Base-by-base conservation (phyloP, 2,329 filamentous ascomycete genomes). In the Colletotrichum karsti region DNA sequence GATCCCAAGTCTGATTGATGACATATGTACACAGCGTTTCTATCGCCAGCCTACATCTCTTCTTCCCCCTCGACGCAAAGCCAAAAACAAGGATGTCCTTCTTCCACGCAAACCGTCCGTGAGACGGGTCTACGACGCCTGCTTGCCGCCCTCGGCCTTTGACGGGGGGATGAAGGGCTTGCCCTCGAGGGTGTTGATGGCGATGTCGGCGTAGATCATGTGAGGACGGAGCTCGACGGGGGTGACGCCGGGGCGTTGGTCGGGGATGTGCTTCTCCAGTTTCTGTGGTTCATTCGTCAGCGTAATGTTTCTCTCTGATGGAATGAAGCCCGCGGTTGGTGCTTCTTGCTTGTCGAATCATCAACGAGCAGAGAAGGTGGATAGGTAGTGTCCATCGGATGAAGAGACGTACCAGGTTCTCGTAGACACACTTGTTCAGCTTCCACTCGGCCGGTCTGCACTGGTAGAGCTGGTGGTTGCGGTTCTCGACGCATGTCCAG, bases 391-490 rank as follows among this genome's bases (percentile, higher is more conserved):
- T 35, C 33, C 2, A 13, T 13, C 2, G 33, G 4, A 35, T 13
- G 26, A 24, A 33, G 48, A 26, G 33, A 86, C 92, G 70, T 86
- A 99, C 96, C 85, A 99, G 82, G 80, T 98, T 98, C 73, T 98
- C 92, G 78, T 93, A 98, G 54, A 98, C 95, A 82, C 96, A 99
- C 84, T 91, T 92, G 87, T 98, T 99, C 76, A 99, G 85, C 78
- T 91, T 91, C 89, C 93, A 91, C 86, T 99, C 96, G 71, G 88
- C 86, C 76, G 90, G 91, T 75, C 96, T 90, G 85, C 96, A 99
- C 78, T 98, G 94, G 92, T 94, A 99, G 68, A 98, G 85, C 83
- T 97, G 93, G 78, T 99, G 96, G 86, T 99, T 99, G 85, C 97
- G 95, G 84, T 97, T 92, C 78, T 99, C 96, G 66, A 99, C 88